Evolutionary conservation across 179 eudicot genomes (phyloP), one percentile per base, ranked within the genome.

Genomic region (Amaranthus tricolor): DNA sequence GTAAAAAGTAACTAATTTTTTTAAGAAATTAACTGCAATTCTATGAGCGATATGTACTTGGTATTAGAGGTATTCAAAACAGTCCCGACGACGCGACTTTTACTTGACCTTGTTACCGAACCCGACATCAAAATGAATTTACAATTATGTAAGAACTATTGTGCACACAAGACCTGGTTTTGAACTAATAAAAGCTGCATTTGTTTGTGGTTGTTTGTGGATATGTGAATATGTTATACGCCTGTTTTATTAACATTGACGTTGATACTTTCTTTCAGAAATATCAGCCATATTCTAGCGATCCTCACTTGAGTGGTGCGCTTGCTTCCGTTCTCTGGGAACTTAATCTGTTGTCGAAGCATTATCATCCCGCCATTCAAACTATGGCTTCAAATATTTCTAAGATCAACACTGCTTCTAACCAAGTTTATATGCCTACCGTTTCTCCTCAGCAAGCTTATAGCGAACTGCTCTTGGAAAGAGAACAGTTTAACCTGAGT

Each of bases 301-400:
- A 95, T 74, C 99, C 99, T 6, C 91, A 92, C 84, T 83, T 86
- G 19, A 92, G 96, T 70, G 99, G 99, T 63, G 99, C 99, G 44
- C 90, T 95, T 47, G 90, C 99, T 73, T 87, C 99, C 0, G 99
- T 93, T 44, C 93, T 95, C 19, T 95, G 99, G 97, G 99, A 95
- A 83, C 88, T 95, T 13, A 88, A 86, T 82, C 89, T 95, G 51
- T 74, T 95, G 64, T 76, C 84, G 0, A 90, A 89, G 74, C 99
- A 95, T 78, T 92, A 88, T 77, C 93, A 92, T 79, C 99, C 97
- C 9, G 66, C 89, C n/a, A 84, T 95, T 45, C 85, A 89, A 20
- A 78, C 93, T 21, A 80, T 89, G 68, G 97, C 97, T 13, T 86
- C 93, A 15, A 85, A 76, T 74, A 90, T 95, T 60, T 82, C 94